Evolutionary conservation across 305 asterid genomes (phyloP).

Genomic region (Plantago lanceolata): DNA sequence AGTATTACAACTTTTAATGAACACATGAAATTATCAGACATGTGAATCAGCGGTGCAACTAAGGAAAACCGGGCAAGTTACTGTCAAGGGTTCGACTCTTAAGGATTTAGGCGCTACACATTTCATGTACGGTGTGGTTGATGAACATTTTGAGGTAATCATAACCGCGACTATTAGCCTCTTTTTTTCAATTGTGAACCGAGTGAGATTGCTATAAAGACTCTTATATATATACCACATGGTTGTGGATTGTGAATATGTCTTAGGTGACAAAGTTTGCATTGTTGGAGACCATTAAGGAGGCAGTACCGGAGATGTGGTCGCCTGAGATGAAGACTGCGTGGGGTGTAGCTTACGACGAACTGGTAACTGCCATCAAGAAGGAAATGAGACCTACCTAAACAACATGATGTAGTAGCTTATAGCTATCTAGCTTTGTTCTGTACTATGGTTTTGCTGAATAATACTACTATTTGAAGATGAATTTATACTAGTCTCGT

Average conservation of each 20-base stretch:
- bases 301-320: constrained; percentile 59
- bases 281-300: constrained; percentile 55
- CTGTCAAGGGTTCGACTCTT: constrained; percentile 49
- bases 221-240: too few species aligned
- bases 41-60: constrained; percentile 70
- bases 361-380: constrained; percentile 47
- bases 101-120: constrained; percentile 52
- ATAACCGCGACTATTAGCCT: background rate
- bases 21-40: constrained; percentile 31
- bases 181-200: background rate
- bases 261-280: constrained; percentile 52
- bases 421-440: background rate
- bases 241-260: background rate
- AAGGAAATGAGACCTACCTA: constrained; percentile 42
- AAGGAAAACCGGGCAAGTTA: constrained; percentile 50
- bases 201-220: background rate
- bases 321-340: constrained; percentile 68
- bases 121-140: constrained; percentile 50
- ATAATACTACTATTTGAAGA: too few species aligned
- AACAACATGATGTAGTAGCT: too few species aligned
- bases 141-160: constrained; percentile 62
- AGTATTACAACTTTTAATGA: background rate
- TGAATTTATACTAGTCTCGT: too few species aligned
- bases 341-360: constrained; percentile 63
- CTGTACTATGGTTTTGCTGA: too few species aligned